Conservation (phyloP, 768 basidiomycete species). For the Termitomyces sp. region DNA sequence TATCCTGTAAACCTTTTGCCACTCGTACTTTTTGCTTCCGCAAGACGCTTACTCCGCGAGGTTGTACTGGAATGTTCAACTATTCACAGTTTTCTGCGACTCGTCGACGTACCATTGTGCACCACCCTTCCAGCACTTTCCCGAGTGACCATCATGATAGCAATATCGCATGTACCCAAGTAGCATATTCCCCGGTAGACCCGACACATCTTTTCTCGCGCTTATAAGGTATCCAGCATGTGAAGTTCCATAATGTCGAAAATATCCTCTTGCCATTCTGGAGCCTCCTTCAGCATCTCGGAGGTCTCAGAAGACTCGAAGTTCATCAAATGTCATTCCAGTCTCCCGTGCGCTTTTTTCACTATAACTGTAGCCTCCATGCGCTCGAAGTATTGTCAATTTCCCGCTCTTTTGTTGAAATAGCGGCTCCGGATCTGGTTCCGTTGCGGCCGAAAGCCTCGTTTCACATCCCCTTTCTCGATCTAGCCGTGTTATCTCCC, state of each 20-base stretch:
- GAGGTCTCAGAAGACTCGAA: constrained; percentile 22
- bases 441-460: constrained; percentile 10
- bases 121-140: constrained; percentile 22
- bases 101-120: constrained; percentile 24
- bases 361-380: constrained; percentile 23
- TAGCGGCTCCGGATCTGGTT: constrained; percentile 6
- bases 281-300: constrained; percentile 20
- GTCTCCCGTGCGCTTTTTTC: constrained; percentile 19
- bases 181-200: constrained; percentile 13
- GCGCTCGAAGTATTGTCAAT: constrained; percentile 22
- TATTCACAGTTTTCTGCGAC: constrained; percentile 20
- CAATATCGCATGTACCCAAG: neutral
- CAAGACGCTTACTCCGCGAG: constrained; percentile 23
- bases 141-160: constrained; percentile 18
- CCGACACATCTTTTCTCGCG: constrained; percentile 10
- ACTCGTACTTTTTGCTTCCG: constrained; percentile 19
- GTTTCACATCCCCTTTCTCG: constrained; percentile 18
- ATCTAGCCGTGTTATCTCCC: constrained; percentile 15
- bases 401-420: constrained; percentile 19
- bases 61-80: constrained; percentile 20
- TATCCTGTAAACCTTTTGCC: constrained; percentile 27
- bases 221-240: constrained; percentile 8
- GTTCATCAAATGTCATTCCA: constrained; percentile 20
- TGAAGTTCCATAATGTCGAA: constrained; percentile 21
- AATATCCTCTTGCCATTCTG: constrained; percentile 24